Evolutionary conservation across 225 moss, liverwort and hornwort genomes (phyloP), one percentile per base, ranked within the genome.

Genomic region (Pseudoscleropodium purum): DNA sequence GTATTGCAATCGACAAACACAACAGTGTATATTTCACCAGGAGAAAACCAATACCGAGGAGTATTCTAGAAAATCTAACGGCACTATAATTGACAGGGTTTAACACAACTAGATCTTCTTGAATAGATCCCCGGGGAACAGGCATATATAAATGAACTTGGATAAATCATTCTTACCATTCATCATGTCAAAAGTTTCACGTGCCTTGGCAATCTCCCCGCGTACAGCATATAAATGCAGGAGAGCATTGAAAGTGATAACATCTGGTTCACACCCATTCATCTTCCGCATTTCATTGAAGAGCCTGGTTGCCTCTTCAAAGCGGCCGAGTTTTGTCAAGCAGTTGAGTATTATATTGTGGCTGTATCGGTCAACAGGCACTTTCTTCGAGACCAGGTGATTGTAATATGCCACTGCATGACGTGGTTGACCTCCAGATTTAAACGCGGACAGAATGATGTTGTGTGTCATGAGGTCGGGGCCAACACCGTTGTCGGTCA

Each of bases 281-380:
- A 93, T 91, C 59, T 93, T 99, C 87, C 92, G 92, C 97, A 99
- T 99, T 10, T 91, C 91, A 70, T 92, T 89, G 87, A 97, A 99
- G 47, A 97, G 97, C 52, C 87, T 85, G 83, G 95, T 89, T 66
- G 96, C 99, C 79, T 97, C 96, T 49, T 94, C 97, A 69, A 92
- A 94, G 84, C 88, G 92, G 76, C 93, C 94, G 84, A 97, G 89
- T 81, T 96, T 97, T 8, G 94, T 93, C 67, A 99, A 92, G 92
- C 99, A 99, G 74, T 93, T 96, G 61, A 99, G 95, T 26, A 96
- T 93, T 66, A 97, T 97, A 72, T 99, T 99, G 83, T 97, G 93
- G 56, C 96, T 96, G 83, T 95, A 89, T 51, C 95, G 92, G 91
- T 96, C 95, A 15, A 96, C 94, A 21, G 87, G 89, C 33, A 99